Evolutionary conservation across 148 eudicot species (phyloP), one percentile per base, ranked within the genome.

Genomic region (Rhododendron ovatum): DNA sequence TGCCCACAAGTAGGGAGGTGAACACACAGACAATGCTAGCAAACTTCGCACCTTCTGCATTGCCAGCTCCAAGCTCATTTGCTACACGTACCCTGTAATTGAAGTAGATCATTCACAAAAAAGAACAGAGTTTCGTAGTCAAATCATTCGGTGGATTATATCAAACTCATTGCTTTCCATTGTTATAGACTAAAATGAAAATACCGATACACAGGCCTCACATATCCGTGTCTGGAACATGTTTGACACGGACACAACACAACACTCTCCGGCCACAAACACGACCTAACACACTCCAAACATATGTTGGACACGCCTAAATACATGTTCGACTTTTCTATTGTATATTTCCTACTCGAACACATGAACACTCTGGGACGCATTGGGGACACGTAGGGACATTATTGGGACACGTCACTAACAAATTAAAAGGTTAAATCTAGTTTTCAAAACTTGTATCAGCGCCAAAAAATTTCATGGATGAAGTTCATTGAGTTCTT

Each of bases 51-150:
- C 86, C 88, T 83, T 87, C 75, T n/a, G 84, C 82, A 83, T 86
- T 89, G 35, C 89, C 89, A 73, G 89, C 91, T 83, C 91, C 91
- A 22, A 89, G 88, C 88, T 89, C 91, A 71, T 89, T 89, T 73
- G 91, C 86, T 67, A 89, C 88, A 45, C 89, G 88, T 61, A 89
- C 91, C 41, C 89, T 89, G 77, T 35, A 80, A n/a, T 13, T 82
- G 10, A 75, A 30, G 37, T 26, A 65, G 30, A 65, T 65, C 73
- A 65, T 26, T 65, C 73, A 65, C 73, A 65, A n/a, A n/a, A 15
- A 63, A 24, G 12, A 3, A 65, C n/a, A 20, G 9, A 59, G 65
- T 59, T 59, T 59, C 24, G 0, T 20, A 3, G 5, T 65, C 30
- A 26, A 65, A 26, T 65, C 73, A 10, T 65, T 10, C 14, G 11